phyloP scores from a whole-genome alignment of 1,284 basidiomycete species.

The Singerocomus rubriflavus region DNA sequence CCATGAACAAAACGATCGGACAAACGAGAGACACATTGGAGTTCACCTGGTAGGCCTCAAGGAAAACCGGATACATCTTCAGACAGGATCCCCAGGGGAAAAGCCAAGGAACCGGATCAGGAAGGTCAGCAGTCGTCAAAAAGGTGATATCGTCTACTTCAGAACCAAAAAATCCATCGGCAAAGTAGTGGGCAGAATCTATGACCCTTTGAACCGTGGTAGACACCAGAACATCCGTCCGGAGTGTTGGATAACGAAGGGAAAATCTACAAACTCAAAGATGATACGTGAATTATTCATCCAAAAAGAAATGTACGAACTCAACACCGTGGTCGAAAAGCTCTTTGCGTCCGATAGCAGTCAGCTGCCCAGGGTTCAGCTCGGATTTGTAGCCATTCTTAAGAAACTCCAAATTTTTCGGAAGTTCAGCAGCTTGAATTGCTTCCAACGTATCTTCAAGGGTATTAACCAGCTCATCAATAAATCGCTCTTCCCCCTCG shows the following conservation, averaged over 20 bases:
- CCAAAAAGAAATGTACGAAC: constrained; percentile 7
- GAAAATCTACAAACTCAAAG: constrained; percentile 15
- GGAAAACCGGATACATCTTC: neutral
- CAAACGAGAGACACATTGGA: neutral
- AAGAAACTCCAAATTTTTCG: constrained; percentile 38
- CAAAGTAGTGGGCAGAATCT: no score
- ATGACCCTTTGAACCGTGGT: constrained; percentile 36
- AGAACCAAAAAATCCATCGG: no score
- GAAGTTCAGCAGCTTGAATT: constrained; percentile 34
- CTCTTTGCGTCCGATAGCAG: constrained; percentile 13
- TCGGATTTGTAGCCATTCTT: constrained; percentile 39
- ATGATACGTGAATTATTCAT: neutral
- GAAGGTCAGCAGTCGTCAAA: constrained; percentile 16
- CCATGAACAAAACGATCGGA: neutral
- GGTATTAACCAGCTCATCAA: constrained; percentile 35
- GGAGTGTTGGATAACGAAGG: constrained; percentile 18
- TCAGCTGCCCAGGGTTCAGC: constrained; percentile 22
- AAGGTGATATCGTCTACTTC: neutral
- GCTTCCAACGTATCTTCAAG: constrained; percentile 29
- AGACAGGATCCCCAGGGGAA: constrained; percentile 11
- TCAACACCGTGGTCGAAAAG: constrained; percentile 21
- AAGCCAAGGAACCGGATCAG: constrained; percentile 38
- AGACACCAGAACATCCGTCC: constrained; percentile 36
- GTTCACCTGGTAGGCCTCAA: neutral
- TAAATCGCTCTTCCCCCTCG: constrained; percentile 23